Percentiles rank a stretch among this genome's conserved stretches.
Conservation (phyloP, 306 rosid genomes). For the Cucurbita pepo region DNA sequence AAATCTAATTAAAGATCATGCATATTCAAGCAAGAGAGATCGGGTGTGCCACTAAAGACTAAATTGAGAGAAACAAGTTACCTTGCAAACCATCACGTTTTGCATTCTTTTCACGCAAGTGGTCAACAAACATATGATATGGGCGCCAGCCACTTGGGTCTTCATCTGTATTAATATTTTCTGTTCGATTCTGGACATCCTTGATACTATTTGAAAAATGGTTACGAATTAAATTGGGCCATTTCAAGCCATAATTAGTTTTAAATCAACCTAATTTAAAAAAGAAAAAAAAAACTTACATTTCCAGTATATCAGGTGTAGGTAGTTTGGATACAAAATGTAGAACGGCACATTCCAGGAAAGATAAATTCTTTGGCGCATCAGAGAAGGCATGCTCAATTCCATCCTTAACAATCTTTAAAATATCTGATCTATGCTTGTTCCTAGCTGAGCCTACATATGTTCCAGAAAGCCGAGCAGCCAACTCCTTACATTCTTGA, state of each 20-base stretch:
- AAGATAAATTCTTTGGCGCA: constrained; percentile 64
- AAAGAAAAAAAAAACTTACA: constrained; percentile 36
- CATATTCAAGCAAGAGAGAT: background rate
- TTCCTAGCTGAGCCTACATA: constrained; percentile 65
- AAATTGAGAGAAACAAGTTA: constrained; percentile 4
- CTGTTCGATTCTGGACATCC: constrained; percentile 60
- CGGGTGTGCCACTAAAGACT: background rate
- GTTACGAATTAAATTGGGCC: constrained; percentile 7
- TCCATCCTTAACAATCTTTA: constrained; percentile 64
- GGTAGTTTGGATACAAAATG: constrained; percentile 71
- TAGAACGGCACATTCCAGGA: constrained; percentile 61
- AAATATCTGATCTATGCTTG: constrained; percentile 58
- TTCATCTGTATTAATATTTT: constrained; percentile 62
- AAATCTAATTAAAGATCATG: background rate
- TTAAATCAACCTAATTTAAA: constrained; percentile 8
- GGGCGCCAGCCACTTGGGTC: constrained; percentile 99
- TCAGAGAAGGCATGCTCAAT: constrained; percentile 68
- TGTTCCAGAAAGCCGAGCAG: constrained; percentile 73
- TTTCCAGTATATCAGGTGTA: constrained; percentile 48
- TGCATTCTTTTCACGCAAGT: constrained; percentile 54
- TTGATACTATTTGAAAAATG: constrained; percentile 34
- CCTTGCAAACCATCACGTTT: constrained; percentile 79
- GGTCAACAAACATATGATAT: constrained; percentile 47
- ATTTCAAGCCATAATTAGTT: background rate
- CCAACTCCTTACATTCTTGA: constrained; percentile 59